Conservation (phyloP, 352 stramenopile genomes). For the Phytophthora syringae region DNA sequence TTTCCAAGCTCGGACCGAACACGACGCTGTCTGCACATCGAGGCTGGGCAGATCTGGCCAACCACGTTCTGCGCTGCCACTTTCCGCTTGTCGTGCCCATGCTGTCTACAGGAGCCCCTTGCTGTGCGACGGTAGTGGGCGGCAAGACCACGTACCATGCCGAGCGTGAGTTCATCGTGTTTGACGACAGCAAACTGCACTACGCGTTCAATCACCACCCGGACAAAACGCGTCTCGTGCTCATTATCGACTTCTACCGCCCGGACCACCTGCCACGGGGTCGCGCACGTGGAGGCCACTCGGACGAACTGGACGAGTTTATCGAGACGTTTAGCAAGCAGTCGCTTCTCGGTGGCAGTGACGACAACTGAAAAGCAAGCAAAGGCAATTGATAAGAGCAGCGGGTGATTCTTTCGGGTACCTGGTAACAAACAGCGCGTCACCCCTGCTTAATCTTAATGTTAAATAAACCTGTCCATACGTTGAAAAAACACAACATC, state of each 20-base stretch:
- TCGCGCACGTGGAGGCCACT: slow-evolving; percentile 82
- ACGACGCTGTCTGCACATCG: slow-evolving; percentile 77
- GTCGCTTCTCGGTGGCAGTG: slow-evolving; percentile 30
- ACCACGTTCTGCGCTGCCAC: slow-evolving; percentile 89
- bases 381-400: slow-evolving; percentile 7
- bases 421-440: slow-evolving; percentile 20
- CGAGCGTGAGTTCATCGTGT: slow-evolving; percentile 87
- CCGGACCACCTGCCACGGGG: slow-evolving; percentile 81
- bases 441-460: slow-evolving; percentile 88
- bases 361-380: slow-evolving; percentile 17
- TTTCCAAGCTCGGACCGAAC: slow-evolving; percentile 87
- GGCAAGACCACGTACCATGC: slow-evolving; percentile 72
- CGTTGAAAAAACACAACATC: neutral
- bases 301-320: slow-evolving; percentile 90
- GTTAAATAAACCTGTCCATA: slow-evolving; percentile 89
- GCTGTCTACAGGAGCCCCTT: slow-evolving; percentile 55
- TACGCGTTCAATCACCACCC: slow-evolving; percentile 85
- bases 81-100: slow-evolving; percentile 73
- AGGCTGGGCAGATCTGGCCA: slow-evolving; percentile 90
- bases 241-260: slow-evolving; percentile 91
- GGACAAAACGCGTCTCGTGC: slow-evolving; percentile 68
- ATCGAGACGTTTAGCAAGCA: slow-evolving; percentile 83
- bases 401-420: slow-evolving; percentile 17
- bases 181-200: slow-evolving; percentile 93
- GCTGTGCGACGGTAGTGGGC: slow-evolving; percentile 82